A percentile compares a stretch with the other conserved stretches of the same genome.
Evolutionary conservation across 306 rosid species (phyloP).

Genomic region (Luffa acutangula): DNA sequence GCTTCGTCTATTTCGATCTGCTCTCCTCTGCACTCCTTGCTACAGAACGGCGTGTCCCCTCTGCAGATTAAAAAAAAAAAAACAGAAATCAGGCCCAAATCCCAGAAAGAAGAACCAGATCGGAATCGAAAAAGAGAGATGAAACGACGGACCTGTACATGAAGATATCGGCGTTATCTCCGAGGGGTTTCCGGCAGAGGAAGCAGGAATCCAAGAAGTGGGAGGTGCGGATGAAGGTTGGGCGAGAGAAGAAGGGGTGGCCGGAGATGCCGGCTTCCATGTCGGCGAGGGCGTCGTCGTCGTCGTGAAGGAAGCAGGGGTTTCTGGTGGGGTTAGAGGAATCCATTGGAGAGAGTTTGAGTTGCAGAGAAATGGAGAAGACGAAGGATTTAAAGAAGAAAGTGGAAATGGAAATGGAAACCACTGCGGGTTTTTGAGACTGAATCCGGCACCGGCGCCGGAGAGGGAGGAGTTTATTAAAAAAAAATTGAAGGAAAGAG

Average conservation of each 20-base stretch:
- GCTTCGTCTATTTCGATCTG: slow-evolving; percentile 72
- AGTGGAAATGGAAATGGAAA: slow-evolving; percentile 28
- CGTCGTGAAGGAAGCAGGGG: slow-evolving; percentile 51
- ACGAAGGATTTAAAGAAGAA: slow-evolving; percentile 20
- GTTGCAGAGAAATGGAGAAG: background rate
- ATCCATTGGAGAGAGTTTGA: slow-evolving; percentile 35
- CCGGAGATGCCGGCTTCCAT: slow-evolving; percentile 58
- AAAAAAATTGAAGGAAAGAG: too few species aligned
- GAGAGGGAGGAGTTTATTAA: too few species aligned
- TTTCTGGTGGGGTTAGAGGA: slow-evolving; percentile 20
- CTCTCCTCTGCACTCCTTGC: slow-evolving; percentile 79
- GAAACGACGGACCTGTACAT: slow-evolving; percentile 67
- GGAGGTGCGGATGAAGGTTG: slow-evolving; percentile 33
- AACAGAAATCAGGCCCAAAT: background rate
- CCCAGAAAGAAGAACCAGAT: background rate
- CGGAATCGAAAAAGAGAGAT: background rate
- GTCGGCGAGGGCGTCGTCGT: slow-evolving; percentile 24
- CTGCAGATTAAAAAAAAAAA: slow-evolving; percentile 30
- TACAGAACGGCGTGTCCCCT: slow-evolving; percentile 92
- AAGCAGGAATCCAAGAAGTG: slow-evolving; percentile 75
- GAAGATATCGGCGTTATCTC: slow-evolving; percentile 60
- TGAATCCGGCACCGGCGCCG: too few species aligned
- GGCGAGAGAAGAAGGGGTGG: slow-evolving; percentile 30
- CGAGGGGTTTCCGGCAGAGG: slow-evolving; percentile 65
- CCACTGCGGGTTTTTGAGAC: slow-evolving; percentile 18